Conservation (phyloP, 2,329 filamentous ascomycete species). For the Aschersonia sp. region DNA sequence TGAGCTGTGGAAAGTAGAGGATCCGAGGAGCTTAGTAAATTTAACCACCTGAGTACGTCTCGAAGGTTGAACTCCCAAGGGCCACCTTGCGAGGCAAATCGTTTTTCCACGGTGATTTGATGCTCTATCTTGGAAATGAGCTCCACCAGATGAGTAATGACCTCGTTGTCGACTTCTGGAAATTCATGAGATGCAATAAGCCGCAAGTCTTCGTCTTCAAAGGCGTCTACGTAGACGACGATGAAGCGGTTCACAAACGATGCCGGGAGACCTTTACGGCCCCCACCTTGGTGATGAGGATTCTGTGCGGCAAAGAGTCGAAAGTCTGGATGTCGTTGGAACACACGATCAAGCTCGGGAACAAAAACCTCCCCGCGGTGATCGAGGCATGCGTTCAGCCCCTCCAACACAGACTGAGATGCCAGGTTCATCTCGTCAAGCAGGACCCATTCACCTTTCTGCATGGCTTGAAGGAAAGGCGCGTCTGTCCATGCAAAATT, state of each 20-base stretch:
- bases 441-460: constrained; percentile 89
- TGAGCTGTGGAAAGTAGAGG: constrained; percentile 45
- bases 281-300: constrained; percentile 91
- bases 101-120: constrained; percentile 45
- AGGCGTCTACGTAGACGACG: constrained; percentile 90
- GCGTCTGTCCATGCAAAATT: constrained; percentile 94
- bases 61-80: constrained; percentile 96
- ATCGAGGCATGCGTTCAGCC: constrained; percentile 89
- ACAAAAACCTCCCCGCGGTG: constrained; percentile 94
- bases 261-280: constrained; percentile 82
- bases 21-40: constrained; percentile 38
- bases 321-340: constrained; percentile 78
- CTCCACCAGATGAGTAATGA: constrained; percentile 53
- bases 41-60: constrained; percentile 79
- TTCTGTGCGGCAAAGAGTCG: constrained; percentile 96
- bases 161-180: constrained; percentile 41
- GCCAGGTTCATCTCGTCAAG: constrained; percentile 98
- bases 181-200: constrained; percentile 72
- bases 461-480: constrained; percentile 92
- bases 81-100: constrained; percentile 49
- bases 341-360: constrained; percentile 87
- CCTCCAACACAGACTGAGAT: constrained; percentile 91
- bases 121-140: constrained; percentile 74
- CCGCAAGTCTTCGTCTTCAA: constrained; percentile 66
- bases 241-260: constrained; percentile 98